A percentile compares a stretch with the other conserved stretches of the same genome.
phyloP scores from a whole-genome alignment of 345 rosid species.

The Acer yangbiense region DNA sequence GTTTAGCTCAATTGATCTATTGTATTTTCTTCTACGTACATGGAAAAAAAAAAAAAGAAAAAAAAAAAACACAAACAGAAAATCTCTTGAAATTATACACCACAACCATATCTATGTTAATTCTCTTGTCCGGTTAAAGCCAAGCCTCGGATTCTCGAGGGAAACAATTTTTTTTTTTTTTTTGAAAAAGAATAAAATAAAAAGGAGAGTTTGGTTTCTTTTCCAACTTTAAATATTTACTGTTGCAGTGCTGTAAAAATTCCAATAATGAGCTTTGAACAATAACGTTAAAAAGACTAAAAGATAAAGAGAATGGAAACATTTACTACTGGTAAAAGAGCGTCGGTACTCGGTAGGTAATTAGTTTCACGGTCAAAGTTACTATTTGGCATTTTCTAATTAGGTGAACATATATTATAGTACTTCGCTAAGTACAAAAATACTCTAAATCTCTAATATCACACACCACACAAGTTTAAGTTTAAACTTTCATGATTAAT shows the following conservation, averaged over 20 bases:
- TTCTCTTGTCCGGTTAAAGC: background rate
- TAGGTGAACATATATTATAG: background rate
- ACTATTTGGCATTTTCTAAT: background rate
- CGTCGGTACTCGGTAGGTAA: background rate
- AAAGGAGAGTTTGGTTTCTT: background rate
- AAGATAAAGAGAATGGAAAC: background rate
- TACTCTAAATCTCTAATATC: background rate
- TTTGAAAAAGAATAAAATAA: too few relatives aligned
- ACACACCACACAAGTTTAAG: background rate
- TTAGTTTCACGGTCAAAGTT: slow-evolving; percentile 19
- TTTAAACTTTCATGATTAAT: background rate
- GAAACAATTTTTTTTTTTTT: too few relatives aligned
- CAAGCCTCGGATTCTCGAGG: background rate
- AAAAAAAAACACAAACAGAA: too few relatives aligned
- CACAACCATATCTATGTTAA: too few relatives aligned
- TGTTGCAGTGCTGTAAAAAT: background rate
- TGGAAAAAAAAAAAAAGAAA: too few relatives aligned
- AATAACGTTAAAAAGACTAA: background rate
- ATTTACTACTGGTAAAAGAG: background rate
- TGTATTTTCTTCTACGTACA: too few relatives aligned
- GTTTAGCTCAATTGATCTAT: too few relatives aligned
- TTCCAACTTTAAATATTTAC: background rate
- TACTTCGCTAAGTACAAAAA: background rate
- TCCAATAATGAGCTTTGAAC: background rate
- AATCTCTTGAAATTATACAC: too few relatives aligned